Conservation (phyloP, 2,329 filamentous ascomycete species). For the Ceratocystis albifundus region DNA sequence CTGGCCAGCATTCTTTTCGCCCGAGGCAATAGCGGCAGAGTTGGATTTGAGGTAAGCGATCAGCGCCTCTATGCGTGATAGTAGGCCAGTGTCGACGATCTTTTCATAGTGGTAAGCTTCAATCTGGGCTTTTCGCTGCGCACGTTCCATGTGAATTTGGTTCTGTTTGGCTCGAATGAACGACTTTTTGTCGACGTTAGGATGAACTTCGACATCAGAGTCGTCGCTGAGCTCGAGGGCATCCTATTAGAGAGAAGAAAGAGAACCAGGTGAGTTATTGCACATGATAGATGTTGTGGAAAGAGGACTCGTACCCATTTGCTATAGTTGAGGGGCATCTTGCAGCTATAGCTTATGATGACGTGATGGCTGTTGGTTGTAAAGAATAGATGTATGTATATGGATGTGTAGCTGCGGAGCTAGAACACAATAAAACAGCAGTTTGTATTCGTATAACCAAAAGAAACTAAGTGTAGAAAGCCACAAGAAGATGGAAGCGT, state of each 20-base stretch:
- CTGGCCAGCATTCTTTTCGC: slow-evolving; percentile 58
- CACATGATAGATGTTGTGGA: background rate
- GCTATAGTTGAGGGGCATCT: slow-evolving; percentile 49
- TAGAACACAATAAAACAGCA: background rate
- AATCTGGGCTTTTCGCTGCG: slow-evolving; percentile 78
- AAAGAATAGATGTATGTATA: slow-evolving; percentile 22
- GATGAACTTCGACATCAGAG: slow-evolving; percentile 95
- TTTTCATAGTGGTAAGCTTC: slow-evolving; percentile 85
- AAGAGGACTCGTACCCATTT: slow-evolving; percentile 48
- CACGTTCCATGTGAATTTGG: slow-evolving; percentile 87
- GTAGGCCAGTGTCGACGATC: slow-evolving; percentile 81
- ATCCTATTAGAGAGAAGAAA: slow-evolving; percentile 43
- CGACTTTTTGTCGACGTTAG: slow-evolving; percentile 95
- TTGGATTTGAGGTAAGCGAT: slow-evolving; percentile 64
- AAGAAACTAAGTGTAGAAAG: background rate
- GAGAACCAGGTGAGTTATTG: slow-evolving; percentile 21
- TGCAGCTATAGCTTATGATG: slow-evolving; percentile 26
- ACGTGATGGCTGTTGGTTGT: slow-evolving; percentile 24
- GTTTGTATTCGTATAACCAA: background rate
- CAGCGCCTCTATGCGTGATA: slow-evolving; percentile 70
- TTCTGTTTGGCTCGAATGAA: slow-evolving; percentile 98
- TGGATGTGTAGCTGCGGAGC: background rate
- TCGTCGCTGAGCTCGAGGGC: slow-evolving; percentile 94
- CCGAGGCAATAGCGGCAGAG: slow-evolving; percentile 41
- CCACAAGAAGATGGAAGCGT: background rate